Conservation (phyloP, 2,329 filamentous ascomycete genomes). For the Trichoderma gracile region DNA sequence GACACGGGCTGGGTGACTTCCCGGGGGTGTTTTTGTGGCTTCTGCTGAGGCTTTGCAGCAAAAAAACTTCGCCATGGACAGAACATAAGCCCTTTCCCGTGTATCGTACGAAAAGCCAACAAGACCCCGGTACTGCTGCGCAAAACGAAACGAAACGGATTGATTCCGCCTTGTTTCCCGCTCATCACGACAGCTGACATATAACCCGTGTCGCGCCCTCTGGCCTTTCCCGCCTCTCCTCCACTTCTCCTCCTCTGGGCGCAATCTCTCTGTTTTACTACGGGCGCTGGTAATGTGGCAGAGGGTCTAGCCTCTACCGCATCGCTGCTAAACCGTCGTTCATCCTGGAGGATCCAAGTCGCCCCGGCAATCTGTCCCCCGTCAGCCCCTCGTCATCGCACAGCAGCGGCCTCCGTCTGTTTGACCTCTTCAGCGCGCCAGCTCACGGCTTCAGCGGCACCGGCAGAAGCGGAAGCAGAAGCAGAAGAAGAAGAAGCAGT, state of each 20-base stretch:
- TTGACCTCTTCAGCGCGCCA: constrained; percentile 21
- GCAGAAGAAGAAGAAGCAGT: background rate
- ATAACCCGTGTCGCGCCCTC: background rate
- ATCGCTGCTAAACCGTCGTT: constrained; percentile 42
- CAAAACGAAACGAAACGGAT: background rate
- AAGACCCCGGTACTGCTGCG: background rate
- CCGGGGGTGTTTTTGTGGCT: background rate
- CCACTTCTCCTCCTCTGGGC: constrained; percentile 25
- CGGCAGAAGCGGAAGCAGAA: background rate
- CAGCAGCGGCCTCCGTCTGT: constrained; percentile 31
- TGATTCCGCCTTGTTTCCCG: background rate
- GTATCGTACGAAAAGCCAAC: background rate
- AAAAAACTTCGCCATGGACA: constrained; percentile 16
- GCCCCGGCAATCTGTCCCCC: constrained; percentile 34
- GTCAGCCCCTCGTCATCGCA: constrained; percentile 20
- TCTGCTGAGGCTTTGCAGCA: constrained; percentile 10
- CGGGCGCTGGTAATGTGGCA: constrained; percentile 51
- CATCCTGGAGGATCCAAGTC: constrained; percentile 60
- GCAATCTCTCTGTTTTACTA: constrained; percentile 33
- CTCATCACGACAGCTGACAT: background rate
- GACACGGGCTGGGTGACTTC: constrained; percentile 20
- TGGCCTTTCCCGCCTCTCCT: background rate
- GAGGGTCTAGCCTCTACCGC: constrained; percentile 56
- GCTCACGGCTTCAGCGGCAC: background rate
- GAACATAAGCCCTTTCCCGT: background rate